Evolutionary conservation across 73 alveolate species (phyloP), one percentile per base, ranked within the genome.

Genomic region (Paramecium octaurelia): DNA sequence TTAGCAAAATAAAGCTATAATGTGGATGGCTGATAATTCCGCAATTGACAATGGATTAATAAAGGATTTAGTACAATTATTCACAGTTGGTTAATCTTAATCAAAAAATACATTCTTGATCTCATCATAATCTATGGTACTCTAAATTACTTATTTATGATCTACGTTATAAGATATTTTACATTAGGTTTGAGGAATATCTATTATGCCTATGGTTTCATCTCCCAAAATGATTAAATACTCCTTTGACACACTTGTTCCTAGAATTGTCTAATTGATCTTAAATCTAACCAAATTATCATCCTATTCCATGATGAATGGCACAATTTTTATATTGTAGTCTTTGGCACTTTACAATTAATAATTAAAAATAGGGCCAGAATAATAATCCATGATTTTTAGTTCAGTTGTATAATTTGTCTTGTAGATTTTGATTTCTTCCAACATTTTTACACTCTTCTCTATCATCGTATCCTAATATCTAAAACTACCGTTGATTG

Each of bases 391-490:
- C 34, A 24, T 18, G 1, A 80, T 80, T 24, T 40, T n/a, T 10
- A 80, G 14, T 18, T 43, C 34, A 2, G 91, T 40, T 24, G 43
- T 18, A 42, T 11, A 31, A 44, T 80, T 46, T 1, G 76, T 43
- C 34, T 80, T 80, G 18, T 80, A 80, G 29, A 80, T 80, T 43
- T 42, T 76, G 11, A 42, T 43, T 20, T 21, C 27, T n/a, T 10
- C 42, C 9, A 31, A 38, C 20, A 1, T 11, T 24, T 80, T 80
- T 34, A 31, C 29, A 21, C 20, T 24, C n/a, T 43, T 80, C 8
- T 21, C 50, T 14, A 80, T 80, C 46, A 80, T 42, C 8, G 91
- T 80, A 20, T 80, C 91, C 46, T 80, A 80, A 80, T 80, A 80
- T 43, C 46, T 44, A 20, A 80, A 80, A 48, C 76, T 43, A 43